Percentiles rank a stretch among this genome's conserved stretches.
Evolutionary conservation across 169 alveolate species (phyloP).

Genomic region (Babesia caballi): DNA sequence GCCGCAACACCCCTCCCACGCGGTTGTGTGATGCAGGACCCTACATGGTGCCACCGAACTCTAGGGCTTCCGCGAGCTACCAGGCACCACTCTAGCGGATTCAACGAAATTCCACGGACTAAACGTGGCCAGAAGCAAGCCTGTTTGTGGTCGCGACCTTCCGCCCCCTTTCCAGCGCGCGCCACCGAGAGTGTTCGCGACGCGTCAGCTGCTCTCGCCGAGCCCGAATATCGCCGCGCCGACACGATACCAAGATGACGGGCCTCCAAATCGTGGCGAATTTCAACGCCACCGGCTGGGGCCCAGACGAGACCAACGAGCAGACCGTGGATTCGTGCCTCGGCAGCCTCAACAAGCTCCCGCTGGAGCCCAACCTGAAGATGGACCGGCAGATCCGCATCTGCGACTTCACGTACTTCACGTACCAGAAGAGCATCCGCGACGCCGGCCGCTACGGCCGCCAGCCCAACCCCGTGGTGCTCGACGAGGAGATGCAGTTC

Average conservation of each 20-base stretch:
- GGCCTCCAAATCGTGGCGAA: slow-evolving; percentile 35
- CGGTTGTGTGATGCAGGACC: slow-evolving; percentile 1
- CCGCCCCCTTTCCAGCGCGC: background rate
- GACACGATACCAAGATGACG: background rate
- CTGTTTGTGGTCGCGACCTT: background rate
- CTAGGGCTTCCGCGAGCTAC: background rate
- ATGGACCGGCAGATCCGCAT: slow-evolving; percentile 77
- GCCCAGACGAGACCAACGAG: slow-evolving; percentile 73
- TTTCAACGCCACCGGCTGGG: slow-evolving; percentile 68
- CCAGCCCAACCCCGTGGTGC: slow-evolving; percentile 44
- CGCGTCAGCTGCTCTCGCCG: background rate
- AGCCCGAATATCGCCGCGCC: background rate
- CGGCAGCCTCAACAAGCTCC: slow-evolving; percentile 71
- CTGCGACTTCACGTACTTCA: slow-evolving; percentile 81
- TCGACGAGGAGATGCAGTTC: slow-evolving; percentile 77
- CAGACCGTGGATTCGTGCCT: slow-evolving; percentile 72
- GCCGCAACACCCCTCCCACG: too few species aligned
- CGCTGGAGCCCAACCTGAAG: slow-evolving; percentile 82
- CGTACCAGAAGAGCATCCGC: slow-evolving; percentile 70
- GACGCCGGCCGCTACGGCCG: slow-evolving; percentile 65
- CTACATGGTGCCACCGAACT: background rate
- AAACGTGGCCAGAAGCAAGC: too few species aligned
- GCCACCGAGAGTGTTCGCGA: background rate
- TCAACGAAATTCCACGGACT: background rate
- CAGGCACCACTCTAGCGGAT: background rate